Conservation (phyloP, 2,329 filamentous ascomycete genomes). For the Elsinoe arachidis region DNA sequence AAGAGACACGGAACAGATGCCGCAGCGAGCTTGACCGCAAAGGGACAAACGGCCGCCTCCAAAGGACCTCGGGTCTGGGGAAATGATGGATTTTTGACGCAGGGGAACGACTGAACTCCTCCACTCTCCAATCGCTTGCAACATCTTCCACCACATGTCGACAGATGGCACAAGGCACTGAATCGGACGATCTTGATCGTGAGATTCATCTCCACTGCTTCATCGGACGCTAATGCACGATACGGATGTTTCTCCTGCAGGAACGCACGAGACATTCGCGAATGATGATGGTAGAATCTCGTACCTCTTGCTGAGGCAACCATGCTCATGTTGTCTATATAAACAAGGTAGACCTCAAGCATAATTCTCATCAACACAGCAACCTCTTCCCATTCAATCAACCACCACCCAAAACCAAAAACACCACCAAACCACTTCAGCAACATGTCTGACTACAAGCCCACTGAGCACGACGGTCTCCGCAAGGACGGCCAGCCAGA, state of each 20-base stretch:
- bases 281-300: constrained; percentile 1
- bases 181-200: not conserved
- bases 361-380: constrained; percentile 14
- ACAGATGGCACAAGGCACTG: not conserved
- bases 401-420: constrained; percentile 12
- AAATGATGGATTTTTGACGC: not conserved
- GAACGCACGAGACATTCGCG: constrained; percentile 5
- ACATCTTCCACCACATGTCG: not conserved
- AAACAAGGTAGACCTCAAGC: constrained; percentile 10
- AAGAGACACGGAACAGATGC: not conserved
- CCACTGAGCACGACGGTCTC: constrained; percentile 35
- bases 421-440: constrained; percentile 11
- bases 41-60: not conserved
- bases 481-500: constrained; percentile 36
- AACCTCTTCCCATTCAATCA: constrained; percentile 9
- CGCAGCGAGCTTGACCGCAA: not conserved
- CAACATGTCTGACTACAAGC: constrained; percentile 31
- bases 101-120: not conserved
- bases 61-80: not conserved
- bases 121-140: not conserved
- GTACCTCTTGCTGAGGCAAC: not conserved
- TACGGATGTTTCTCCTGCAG: not conserved
- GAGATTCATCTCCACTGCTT: not conserved
- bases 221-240: not conserved
- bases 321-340: constrained; percentile 1